Evolutionary conservation across 345 rosid species (phyloP).

Genomic region (Camelina laxa): DNA sequence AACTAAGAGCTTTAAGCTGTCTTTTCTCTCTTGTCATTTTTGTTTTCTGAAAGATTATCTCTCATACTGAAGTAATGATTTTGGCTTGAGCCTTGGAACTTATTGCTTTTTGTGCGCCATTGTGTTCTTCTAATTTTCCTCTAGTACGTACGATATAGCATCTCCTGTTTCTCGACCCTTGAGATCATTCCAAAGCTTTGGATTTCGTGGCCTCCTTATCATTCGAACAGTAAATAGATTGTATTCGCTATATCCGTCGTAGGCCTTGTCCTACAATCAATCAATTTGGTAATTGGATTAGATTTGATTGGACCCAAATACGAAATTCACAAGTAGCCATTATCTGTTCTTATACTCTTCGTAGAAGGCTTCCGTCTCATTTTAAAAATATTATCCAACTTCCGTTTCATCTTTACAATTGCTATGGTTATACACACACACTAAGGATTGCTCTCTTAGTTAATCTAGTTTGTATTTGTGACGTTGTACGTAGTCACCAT

Average conservation of each 20-base stretch:
- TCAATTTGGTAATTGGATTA: too few relatives aligned
- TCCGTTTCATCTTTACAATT: too few relatives aligned
- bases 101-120: not conserved
- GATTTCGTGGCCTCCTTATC: not conserved
- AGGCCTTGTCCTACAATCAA: too few relatives aligned
- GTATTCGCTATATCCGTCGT: too few relatives aligned
- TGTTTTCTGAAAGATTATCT: not conserved
- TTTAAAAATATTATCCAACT: too few relatives aligned
- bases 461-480: not conserved
- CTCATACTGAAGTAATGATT: constrained; percentile 4
- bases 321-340: too few relatives aligned
- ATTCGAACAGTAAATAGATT: too few relatives aligned
- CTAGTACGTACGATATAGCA: not conserved
- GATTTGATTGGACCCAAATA: too few relatives aligned
- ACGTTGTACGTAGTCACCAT: not conserved
- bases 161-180: not conserved
- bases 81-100: constrained; percentile 1
- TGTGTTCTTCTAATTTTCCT: not conserved
- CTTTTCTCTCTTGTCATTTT: not conserved
- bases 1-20: constrained; percentile 15
- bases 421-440: too few relatives aligned
- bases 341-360: too few relatives aligned
- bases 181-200: not conserved
- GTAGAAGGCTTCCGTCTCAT: too few relatives aligned
- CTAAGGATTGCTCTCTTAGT: too few relatives aligned